Evolutionary conservation across 139 green algal genomes (phyloP), one percentile per base, ranked within the genome.

Genomic region (Tetraselmis chui): DNA sequence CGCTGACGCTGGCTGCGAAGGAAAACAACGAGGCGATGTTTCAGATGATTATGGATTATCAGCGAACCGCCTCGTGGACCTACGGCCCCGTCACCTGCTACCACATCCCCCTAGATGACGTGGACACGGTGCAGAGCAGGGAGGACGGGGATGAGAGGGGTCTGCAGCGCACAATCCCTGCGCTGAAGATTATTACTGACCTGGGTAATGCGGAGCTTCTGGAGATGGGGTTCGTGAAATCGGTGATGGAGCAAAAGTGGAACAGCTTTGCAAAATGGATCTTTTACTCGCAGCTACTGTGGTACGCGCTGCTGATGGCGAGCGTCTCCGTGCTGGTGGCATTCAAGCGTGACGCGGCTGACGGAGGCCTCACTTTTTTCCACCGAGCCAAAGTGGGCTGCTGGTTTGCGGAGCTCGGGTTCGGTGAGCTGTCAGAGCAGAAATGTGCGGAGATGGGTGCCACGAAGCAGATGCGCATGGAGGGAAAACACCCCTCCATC

Each of bases 71-170:
- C 74, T 22, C 28, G 2, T 77, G 74, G 74, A 23, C n/a, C 5
- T 77, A 77, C 74, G 74, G 74, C 74, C 74, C 74, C 74, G 74
- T 77, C 74, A 77, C 74, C 2, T 77, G 74, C 25, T 28, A 28
- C 74, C 74, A 28, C 74, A 67, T 67, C 45, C 45, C 45, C 11
- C 45, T 67, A 18, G 45, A 67, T 5, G 45, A 67, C 18, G 45
- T 67, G 45, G 45, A 67, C 45, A 67, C 45, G 11, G 45, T 67
- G 45, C 45, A 67, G 45, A 67, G 18, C 45, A 67, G 45, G 45
- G 45, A 77, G 74, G n/a, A 28, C 18, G 74, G 28, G 26, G 74
- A 77, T 2, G n/a, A 23, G 23, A 29, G 28, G 23, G 28, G n/a
- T 2, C n/a, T 25, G 2, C 26, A 31, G 25, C 25, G 74, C 74